Conservation (phyloP, 73 alveolate species). For the Tetrahymena borealis region DNA sequence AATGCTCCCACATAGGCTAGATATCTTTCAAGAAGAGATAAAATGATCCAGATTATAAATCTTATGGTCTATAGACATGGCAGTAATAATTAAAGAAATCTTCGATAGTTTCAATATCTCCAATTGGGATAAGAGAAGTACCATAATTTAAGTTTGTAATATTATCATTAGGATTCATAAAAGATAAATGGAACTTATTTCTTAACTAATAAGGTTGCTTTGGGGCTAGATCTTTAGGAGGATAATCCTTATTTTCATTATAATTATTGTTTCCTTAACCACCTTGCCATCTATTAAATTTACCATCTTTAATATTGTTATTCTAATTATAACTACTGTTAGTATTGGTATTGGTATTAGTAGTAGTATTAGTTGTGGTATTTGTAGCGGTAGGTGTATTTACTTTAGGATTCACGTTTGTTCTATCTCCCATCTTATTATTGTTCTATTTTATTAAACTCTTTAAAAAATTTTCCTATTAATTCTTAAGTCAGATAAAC, state of each 20-base stretch:
- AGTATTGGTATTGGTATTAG: background rate
- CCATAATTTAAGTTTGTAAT: background rate
- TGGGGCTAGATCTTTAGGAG: background rate
- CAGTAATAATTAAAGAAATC: background rate
- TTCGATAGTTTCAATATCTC: background rate
- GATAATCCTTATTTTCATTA: background rate
- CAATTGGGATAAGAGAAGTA: background rate
- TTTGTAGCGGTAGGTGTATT: background rate
- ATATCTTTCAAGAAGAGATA: constrained; percentile 68
- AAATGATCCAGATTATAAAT: constrained; percentile 50
- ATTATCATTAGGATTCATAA: background rate
- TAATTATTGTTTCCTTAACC: background rate
- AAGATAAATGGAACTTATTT: background rate
- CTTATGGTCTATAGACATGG: constrained; percentile 25
- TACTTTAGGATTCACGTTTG: background rate
- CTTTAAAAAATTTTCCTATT: too few species aligned
- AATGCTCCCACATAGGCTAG: constrained; percentile 83
- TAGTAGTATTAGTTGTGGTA: too few species aligned
- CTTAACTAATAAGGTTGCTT: background rate
- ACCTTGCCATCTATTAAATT: background rate
- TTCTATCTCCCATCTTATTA: background rate
- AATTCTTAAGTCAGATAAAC: too few species aligned
- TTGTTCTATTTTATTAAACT: too few species aligned
- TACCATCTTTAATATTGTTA: background rate
- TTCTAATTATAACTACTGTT: background rate